A percentile compares a stretch with the other conserved stretches of the same genome.
Conservation (phyloP, 2,329 filamentous ascomycete genomes). For the Geosmithia morbida region DNA sequence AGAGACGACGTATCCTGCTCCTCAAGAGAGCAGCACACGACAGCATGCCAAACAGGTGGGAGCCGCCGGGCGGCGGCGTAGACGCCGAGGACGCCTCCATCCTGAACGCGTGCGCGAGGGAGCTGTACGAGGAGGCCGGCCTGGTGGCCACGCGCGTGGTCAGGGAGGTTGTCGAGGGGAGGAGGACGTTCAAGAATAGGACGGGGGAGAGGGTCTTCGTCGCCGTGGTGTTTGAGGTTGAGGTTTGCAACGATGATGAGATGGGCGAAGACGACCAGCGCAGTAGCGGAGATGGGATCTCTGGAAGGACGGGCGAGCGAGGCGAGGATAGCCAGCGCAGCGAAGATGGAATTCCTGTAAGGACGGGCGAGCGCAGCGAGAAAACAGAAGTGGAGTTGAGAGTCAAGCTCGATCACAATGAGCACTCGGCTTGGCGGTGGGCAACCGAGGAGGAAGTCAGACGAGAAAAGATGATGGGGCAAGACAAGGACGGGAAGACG, state of each 20-base stretch:
- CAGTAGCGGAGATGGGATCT: constrained; percentile 8
- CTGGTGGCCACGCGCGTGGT: constrained; percentile 15
- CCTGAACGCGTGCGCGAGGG: constrained; percentile 26
- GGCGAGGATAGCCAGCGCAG: background rate
- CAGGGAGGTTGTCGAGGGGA: constrained; percentile 13
- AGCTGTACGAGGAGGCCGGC: constrained; percentile 32
- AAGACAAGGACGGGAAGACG: constrained; percentile 6
- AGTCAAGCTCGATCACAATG: constrained; percentile 19
- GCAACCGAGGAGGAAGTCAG: constrained; percentile 20
- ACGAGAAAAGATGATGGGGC: too few relatives aligned
- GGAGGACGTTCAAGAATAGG: constrained; percentile 17
- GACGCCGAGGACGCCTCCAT: constrained; percentile 25
- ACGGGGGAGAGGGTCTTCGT: constrained; percentile 14
- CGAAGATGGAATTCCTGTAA: constrained; percentile 11
- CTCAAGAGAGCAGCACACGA: constrained; percentile 29
- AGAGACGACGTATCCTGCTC: constrained; percentile 20
- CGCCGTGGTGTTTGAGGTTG: constrained; percentile 21
- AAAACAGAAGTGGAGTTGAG: constrained; percentile 4
- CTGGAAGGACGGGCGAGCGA: constrained; percentile 6
- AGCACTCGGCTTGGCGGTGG: constrained; percentile 25
- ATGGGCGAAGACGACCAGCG: background rate
- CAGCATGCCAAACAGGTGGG: constrained; percentile 30
- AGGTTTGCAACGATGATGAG: constrained; percentile 11
- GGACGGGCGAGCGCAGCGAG: too few relatives aligned
- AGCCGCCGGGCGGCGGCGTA: constrained; percentile 31